Evolutionary conservation across 2,329 filamentous ascomycete genomes (phyloP).

Genomic region (Graphium sp.): DNA sequence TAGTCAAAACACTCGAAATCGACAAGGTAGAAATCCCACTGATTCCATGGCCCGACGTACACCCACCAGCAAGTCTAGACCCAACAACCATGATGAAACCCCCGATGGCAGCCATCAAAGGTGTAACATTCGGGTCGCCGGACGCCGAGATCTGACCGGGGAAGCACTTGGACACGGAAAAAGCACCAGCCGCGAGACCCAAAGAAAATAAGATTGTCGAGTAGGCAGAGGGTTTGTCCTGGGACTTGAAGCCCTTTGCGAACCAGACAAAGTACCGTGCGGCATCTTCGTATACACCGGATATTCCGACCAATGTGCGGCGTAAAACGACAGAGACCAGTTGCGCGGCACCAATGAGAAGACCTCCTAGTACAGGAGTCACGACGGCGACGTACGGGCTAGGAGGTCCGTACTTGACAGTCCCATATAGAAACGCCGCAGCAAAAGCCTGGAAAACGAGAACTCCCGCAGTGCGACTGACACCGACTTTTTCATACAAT

Average conservation of each 20-base stretch:
- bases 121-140: conserved; percentile 13
- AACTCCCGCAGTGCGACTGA: conserved; percentile 18
- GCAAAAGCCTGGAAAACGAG: conserved; percentile 24
- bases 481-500: conserved; percentile 21
- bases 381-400: conserved; percentile 16
- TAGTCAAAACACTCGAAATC: conserved; percentile 43
- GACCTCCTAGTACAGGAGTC: conserved; percentile 33
- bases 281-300: conserved; percentile 42
- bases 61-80: conserved; percentile 45
- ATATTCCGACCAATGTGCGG: conserved; percentile 40
- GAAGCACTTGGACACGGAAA: conserved; percentile 14
- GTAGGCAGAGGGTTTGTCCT: conserved; percentile 14
- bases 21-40: conserved; percentile 48
- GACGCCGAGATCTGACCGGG: conserved; percentile 13
- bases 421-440: conserved; percentile 17
- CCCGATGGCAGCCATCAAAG: conserved; percentile 26
- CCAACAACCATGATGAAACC: conserved; percentile 43
- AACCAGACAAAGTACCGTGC: conserved; percentile 35
- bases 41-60: conserved; percentile 53
- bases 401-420: conserved; percentile 14
- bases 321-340: conserved; percentile 35
- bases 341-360: conserved; percentile 42
- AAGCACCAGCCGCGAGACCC: conserved; percentile 31
- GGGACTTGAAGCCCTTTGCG: conserved; percentile 12
- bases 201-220: conserved; percentile 32